Percentiles rank a stretch among this genome's conserved stretches.
phyloP scores from a whole-genome alignment of 2,329 filamentous ascomycete species.

The Lizonia empirigonia region DNA sequence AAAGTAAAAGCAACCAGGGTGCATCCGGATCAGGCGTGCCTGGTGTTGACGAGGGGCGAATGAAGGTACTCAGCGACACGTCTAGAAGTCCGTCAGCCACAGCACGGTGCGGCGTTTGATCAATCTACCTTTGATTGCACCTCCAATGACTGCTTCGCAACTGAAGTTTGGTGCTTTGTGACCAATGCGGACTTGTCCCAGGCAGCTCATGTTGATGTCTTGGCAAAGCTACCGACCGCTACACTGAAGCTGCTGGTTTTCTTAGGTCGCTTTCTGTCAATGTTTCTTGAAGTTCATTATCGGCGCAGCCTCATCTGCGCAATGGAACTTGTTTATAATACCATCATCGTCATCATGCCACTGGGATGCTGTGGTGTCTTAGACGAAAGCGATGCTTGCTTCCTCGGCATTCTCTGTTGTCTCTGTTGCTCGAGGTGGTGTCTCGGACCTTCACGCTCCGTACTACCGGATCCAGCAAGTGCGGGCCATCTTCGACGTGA shows the following conservation, averaged over 20 bases:
- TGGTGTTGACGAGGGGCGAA: slow-evolving; percentile 18
- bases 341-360: neutral
- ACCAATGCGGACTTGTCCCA: slow-evolving; percentile 34
- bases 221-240: neutral
- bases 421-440: slow-evolving; percentile 14
- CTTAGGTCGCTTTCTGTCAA: neutral
- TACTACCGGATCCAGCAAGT: slow-evolving; percentile 4
- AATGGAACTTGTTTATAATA: slow-evolving; percentile 2
- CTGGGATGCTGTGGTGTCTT: slow-evolving; percentile 4
- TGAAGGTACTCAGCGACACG: slow-evolving; percentile 31
- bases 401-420: neutral
- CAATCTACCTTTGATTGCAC: slow-evolving; percentile 27
- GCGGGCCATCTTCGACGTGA: neutral
- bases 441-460: slow-evolving; percentile 12
- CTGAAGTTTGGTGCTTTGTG: slow-evolving; percentile 36
- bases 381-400: slow-evolving; percentile 1
- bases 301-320: neutral
- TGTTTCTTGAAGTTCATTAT: neutral
- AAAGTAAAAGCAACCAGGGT: slow-evolving; percentile 40
- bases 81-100: slow-evolving; percentile 25
- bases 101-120: neutral
- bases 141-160: slow-evolving; percentile 35
- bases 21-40: slow-evolving; percentile 8
- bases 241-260: neutral
- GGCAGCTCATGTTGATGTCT: slow-evolving; percentile 23